These are phyloP conservation scores for Thalassiosira tumida DNA, from an alignment of 352 stramenopile species.

Conservation along the genomic window DNA sequence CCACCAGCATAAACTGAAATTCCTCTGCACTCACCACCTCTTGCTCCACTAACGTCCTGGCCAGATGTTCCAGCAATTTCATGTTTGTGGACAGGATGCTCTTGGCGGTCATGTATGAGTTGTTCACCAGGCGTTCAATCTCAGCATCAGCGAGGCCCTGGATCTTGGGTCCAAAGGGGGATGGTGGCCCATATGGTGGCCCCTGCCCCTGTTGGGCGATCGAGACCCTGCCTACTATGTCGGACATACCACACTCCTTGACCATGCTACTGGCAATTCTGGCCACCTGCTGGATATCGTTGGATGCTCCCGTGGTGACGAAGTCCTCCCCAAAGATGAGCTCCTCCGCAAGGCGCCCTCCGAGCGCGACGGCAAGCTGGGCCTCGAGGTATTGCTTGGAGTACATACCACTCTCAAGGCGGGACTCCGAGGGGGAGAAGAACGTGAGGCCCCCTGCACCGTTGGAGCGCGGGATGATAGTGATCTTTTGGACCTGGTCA, in stretches of 20 bases:
- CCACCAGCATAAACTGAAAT: slow-evolving; percentile 91
- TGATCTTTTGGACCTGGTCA: slow-evolving; percentile 92
- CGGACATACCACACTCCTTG: slow-evolving; percentile 90
- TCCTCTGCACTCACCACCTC: slow-evolving; percentile 91
- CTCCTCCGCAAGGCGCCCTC: slow-evolving; percentile 91
- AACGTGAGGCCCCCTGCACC: slow-evolving; percentile 91
- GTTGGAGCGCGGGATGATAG: slow-evolving; percentile 92
- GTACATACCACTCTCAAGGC: slow-evolving; percentile 91
- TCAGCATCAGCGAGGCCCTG: slow-evolving; percentile 88
- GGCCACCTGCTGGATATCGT: slow-evolving; percentile 91
- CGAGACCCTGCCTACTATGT: slow-evolving; percentile 86
- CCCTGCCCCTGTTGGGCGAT: no score
- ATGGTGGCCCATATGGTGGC: slow-evolving; percentile 82
- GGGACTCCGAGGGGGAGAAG: slow-evolving; percentile 90
- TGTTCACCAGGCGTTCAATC: slow-evolving; percentile 92
- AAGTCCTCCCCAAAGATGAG: slow-evolving; percentile 90
- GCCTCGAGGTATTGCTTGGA: slow-evolving; percentile 90
- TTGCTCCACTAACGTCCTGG: slow-evolving; percentile 90
- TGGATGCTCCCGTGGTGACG: slow-evolving; percentile 90
- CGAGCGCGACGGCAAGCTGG: slow-evolving; percentile 89
- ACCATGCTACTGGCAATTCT: slow-evolving; percentile 91
- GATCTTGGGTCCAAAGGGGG: slow-evolving; percentile 88
- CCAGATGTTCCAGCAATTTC: slow-evolving; percentile 90
- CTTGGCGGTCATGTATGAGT: slow-evolving; percentile 91
- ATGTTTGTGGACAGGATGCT: slow-evolving; percentile 91